These are phyloP conservation scores for Fusarium aywerte DNA, from an alignment of 2,329 filamentous ascomycete species.

Conservation along the genomic window DNA sequence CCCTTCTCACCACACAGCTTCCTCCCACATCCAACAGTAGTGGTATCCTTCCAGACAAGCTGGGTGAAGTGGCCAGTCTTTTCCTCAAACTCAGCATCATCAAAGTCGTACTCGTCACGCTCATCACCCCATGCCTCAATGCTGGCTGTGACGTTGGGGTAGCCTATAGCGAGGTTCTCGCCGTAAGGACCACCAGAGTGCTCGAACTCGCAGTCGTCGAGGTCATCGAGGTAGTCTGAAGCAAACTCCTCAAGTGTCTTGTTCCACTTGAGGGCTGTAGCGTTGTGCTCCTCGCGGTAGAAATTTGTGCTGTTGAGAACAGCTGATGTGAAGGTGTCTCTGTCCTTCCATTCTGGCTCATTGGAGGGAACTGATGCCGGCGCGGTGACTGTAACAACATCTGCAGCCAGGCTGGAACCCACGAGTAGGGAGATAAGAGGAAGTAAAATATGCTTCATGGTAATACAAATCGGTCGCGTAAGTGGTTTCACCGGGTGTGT, in stretches of 20 bases:
- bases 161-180: conserved; percentile 80
- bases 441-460: conserved; percentile 31
- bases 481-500: conserved; percentile 16
- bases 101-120: conserved; percentile 67
- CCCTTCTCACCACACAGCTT: conserved; percentile 59
- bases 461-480: conserved; percentile 16
- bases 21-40: conserved; percentile 65
- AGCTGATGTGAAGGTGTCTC: conserved; percentile 59
- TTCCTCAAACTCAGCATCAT: conserved; percentile 64
- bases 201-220: conserved; percentile 58
- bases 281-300: conserved; percentile 72
- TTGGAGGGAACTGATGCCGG: conserved; percentile 50
- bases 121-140: conserved; percentile 73
- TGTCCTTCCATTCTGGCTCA: conserved; percentile 49
- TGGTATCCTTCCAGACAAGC: conserved; percentile 75
- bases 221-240: conserved; percentile 57
- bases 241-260: conserved; percentile 68
- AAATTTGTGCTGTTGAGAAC: conserved; percentile 74
- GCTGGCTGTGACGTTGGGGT: conserved; percentile 65
- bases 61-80: conserved; percentile 78
- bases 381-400: conserved; percentile 52
- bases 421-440: conserved; percentile 23
- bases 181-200: conserved; percentile 73
- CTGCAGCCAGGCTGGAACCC: conserved; percentile 29
- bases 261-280: conserved; percentile 71